Conservation (phyloP, 768 basidiomycete species). For the Leccinum boreale region DNA sequence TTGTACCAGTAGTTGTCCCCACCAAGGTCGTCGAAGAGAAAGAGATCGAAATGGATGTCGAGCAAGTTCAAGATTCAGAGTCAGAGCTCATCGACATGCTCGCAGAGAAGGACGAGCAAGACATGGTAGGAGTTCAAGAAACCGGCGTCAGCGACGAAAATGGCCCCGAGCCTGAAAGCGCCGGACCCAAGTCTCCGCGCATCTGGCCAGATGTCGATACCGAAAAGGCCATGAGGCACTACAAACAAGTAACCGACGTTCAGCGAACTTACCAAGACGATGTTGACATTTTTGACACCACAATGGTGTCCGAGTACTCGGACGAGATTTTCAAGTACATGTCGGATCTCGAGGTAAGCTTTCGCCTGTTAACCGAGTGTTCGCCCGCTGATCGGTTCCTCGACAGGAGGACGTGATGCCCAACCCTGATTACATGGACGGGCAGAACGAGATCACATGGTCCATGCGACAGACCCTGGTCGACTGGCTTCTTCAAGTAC, state of each 20-base stretch:
- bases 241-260: constrained; percentile 63
- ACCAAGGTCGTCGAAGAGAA: constrained; percentile 42
- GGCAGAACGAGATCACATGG: constrained; percentile 91
- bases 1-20: constrained; percentile 41
- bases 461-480: constrained; percentile 93
- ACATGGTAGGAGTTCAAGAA: constrained; percentile 53
- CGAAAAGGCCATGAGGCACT: constrained; percentile 53
- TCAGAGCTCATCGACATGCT: constrained; percentile 38
- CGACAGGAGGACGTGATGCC: constrained; percentile 83
- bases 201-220: constrained; percentile 77
- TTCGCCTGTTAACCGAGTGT: neutral
- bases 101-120: constrained; percentile 57
- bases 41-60: constrained; percentile 64
- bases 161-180: constrained; percentile 33
- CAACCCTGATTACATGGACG: constrained; percentile 88
- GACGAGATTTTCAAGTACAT: constrained; percentile 98
- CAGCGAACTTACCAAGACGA: constrained; percentile 66
- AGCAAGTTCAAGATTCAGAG: constrained; percentile 37
- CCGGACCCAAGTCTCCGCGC: constrained; percentile 43
- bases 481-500: constrained; percentile 98
- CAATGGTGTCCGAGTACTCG: constrained; percentile 98
- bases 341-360: constrained; percentile 82
- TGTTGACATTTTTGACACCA: constrained; percentile 66
- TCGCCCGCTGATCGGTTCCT: constrained; percentile 20
- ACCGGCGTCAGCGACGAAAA: constrained; percentile 47